Evolutionary conservation across 164 flowering plant genomes (phyloP).

Genomic region (Santalum album): DNA sequence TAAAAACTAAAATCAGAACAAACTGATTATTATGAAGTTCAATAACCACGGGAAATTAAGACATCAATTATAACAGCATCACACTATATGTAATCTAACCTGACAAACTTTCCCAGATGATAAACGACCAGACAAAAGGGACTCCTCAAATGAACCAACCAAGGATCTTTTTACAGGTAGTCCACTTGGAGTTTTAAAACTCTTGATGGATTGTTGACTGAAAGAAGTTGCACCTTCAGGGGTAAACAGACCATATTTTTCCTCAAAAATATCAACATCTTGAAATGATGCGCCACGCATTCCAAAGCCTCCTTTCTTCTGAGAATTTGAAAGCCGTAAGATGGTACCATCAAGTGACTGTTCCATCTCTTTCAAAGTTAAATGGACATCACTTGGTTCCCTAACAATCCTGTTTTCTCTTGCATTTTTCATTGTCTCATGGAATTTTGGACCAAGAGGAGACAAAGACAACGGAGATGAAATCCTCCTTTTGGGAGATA

Average conservation of each 20-base stretch:
- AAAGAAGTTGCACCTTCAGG: slow-evolving; percentile 26
- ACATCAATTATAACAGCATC: neutral
- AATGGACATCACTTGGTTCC: slow-evolving; percentile 19
- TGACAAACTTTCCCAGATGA: slow-evolving; percentile 45
- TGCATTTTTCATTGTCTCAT: slow-evolving; percentile 34
- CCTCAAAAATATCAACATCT: slow-evolving; percentile 25
- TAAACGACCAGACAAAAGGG: slow-evolving; percentile 77
- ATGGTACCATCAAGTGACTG: slow-evolving; percentile 27
- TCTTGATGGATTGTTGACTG: slow-evolving; percentile 22
- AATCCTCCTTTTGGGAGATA: slow-evolving; percentile 20
- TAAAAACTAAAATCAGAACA: neutral
- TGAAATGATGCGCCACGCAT: slow-evolving; percentile 28
- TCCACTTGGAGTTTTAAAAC: slow-evolving; percentile 42
- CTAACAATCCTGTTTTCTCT: slow-evolving; percentile 15
- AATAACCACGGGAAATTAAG: neutral
- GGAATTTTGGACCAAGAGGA: slow-evolving; percentile 73
- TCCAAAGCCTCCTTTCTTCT: slow-evolving; percentile 33
- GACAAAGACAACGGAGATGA: slow-evolving; percentile 60
- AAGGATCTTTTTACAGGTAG: slow-evolving; percentile 68
- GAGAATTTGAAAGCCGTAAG: slow-evolving; percentile 13
- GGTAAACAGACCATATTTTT: slow-evolving; percentile 26
- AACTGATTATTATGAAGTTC: too few species aligned
- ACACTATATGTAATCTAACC: slow-evolving; percentile 30
- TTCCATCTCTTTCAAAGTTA: slow-evolving; percentile 18
- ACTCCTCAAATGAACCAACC: slow-evolving; percentile 98